Percentiles rank a stretch among this genome's conserved stretches.
These are phyloP conservation scores for Euclidium syriacum DNA, from an alignment of 345 rosid genomes.

Conservation along the genomic window DNA sequence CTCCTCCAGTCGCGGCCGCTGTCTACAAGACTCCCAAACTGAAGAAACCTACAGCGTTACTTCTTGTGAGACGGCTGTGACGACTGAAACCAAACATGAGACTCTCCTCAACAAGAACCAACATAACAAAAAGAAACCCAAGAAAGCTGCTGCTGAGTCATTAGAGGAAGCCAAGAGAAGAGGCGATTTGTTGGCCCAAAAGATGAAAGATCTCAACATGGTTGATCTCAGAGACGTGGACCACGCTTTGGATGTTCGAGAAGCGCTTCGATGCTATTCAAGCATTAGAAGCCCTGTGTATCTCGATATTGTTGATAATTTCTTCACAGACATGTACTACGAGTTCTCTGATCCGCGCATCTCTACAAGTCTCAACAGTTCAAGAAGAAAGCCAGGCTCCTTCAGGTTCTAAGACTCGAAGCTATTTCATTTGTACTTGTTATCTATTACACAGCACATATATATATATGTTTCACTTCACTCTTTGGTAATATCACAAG, in stretches of 20 bases:
- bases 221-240: conserved; percentile 67
- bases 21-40: conserved; percentile 23
- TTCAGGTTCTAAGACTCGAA: conserved; percentile 34
- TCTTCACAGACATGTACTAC: conserved; percentile 74
- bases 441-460: background rate
- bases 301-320: conserved; percentile 73
- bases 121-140: conserved; percentile 31
- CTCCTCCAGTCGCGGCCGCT: conserved; percentile 27
- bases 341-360: conserved; percentile 58
- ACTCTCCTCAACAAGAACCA: conserved; percentile 21
- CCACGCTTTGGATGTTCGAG: conserved; percentile 70
- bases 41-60: conserved; percentile 29
- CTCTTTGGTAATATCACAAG: background rate
- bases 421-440: background rate
- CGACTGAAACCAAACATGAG: conserved; percentile 31
- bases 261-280: conserved; percentile 80
- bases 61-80: conserved; percentile 32
- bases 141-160: conserved; percentile 22
- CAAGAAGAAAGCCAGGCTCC: conserved; percentile 46
- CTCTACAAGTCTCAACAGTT: conserved; percentile 35
- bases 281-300: conserved; percentile 78
- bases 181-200: conserved; percentile 53
- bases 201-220: conserved; percentile 88
- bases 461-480: background rate
- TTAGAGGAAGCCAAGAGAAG: conserved; percentile 21